A percentile compares a stretch with the other conserved stretches of the same genome.
Conservation (phyloP, 2,329 filamentous ascomycete genomes). For the Paecilomyces niveus region DNA sequence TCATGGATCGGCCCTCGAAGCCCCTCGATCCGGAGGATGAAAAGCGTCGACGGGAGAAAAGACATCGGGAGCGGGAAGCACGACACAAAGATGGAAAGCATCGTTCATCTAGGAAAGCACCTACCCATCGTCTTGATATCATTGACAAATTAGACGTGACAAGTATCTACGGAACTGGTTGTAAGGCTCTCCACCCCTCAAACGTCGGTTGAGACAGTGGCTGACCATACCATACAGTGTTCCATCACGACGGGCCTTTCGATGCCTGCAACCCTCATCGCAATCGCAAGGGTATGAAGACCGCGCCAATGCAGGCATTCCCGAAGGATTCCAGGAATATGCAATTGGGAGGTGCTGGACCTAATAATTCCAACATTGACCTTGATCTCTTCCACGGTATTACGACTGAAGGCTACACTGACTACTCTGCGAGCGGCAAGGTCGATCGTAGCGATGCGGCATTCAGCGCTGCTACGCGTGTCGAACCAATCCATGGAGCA, state of each 20-base stretch:
- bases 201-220: not conserved
- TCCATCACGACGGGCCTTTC: slow-evolving; percentile 96
- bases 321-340: slow-evolving; percentile 90
- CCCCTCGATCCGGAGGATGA: slow-evolving; percentile 44
- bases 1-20: slow-evolving; percentile 46
- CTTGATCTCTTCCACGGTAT: slow-evolving; percentile 82
- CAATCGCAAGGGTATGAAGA: slow-evolving; percentile 73
- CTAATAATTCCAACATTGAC: slow-evolving; percentile 72
- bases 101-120: slow-evolving; percentile 28
- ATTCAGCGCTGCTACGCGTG: slow-evolving; percentile 62
- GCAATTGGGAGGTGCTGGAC: slow-evolving; percentile 78
- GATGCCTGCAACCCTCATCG: slow-evolving; percentile 93
- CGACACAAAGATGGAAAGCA: slow-evolving; percentile 33
- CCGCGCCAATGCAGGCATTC: slow-evolving; percentile 94
- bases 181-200: slow-evolving; percentile 48
- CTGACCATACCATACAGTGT: slow-evolving; percentile 51
- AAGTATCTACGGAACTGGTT: slow-evolving; percentile 85
- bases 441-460: slow-evolving; percentile 26
- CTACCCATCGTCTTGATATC: slow-evolving; percentile 59
- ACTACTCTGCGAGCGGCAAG: slow-evolving; percentile 56
- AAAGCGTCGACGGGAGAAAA: slow-evolving; percentile 42
- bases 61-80: slow-evolving; percentile 43
- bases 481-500: slow-evolving; percentile 73
- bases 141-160: slow-evolving; percentile 97
- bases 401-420: slow-evolving; percentile 77